Evolutionary conservation across 106 monocot genomes (phyloP), one percentile per base, ranked within the genome.

Genomic region (Triglochin maritima): DNA sequence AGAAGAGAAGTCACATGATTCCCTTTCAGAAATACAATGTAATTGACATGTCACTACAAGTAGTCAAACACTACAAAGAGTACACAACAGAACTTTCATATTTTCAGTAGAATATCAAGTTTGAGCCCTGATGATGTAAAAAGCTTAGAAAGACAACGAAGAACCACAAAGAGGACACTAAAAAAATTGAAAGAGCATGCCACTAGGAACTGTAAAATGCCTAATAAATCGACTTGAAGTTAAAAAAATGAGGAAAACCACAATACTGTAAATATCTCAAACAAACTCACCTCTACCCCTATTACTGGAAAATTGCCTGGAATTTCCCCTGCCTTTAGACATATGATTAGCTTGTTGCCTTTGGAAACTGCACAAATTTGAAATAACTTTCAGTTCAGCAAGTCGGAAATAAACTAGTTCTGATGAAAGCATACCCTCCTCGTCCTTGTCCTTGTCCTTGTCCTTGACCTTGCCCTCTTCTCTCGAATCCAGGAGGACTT

Each of bases 311-410:
- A 45, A 63, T 50, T 66, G 59, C n/a, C 47, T 60, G 47, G 17
- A 46, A 50, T 56, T 70, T 48, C 60, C 58, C 50, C 56, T 82
- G 51, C 56, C 44, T 62, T 59, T 41, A 52, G 63, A 60, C 47
- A 17, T 16, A 15, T 78, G 53, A 75, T 51, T 66, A 64, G 43
- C 29, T 61, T 17, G 13, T 49, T 69, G 60, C 45, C 79, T 82
- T 58, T 68, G 82, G 67, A 74, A 74, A 68, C 83, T 83, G 83
- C 60, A 61, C 10, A 64, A 79, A 49, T 59, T n/a, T 41, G 55
- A 56, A 29, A 41, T 15, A 62, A 4, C 12, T n/a, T 47, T 12
- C 8, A 51, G 14, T 29, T 29, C 48, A 71, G 42, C 29, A 71
- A 29, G 29, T 29, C 1, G 29, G 29, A 29, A 29, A 29, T 29